These are phyloP conservation scores for Naganishia friedmannii DNA, from an alignment of 768 basidiomycete species.

Conservation along the genomic window DNA sequence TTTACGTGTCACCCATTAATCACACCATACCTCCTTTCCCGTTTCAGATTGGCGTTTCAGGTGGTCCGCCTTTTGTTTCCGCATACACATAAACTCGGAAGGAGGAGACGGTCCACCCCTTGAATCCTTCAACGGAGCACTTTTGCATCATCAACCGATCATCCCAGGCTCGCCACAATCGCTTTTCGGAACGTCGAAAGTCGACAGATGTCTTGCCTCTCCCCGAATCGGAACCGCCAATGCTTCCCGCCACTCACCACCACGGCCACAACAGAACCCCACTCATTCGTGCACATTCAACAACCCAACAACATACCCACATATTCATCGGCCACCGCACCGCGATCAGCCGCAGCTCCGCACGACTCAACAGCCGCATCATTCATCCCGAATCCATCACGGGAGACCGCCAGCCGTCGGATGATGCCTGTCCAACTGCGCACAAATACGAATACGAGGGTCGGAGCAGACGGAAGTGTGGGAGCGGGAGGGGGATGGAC, in stretches of 20 bases:
- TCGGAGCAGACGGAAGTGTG: not conserved
- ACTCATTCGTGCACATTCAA: not conserved
- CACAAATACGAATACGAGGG: too few relatives aligned
- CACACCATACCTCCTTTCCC: not conserved
- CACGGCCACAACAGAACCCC: not conserved
- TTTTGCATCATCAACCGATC: not conserved
- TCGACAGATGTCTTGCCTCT: not conserved
- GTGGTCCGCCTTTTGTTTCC: not conserved
- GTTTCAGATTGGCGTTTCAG: slow-evolving; percentile 6
- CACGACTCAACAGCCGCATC: not conserved
- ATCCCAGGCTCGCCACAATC: too few relatives aligned
- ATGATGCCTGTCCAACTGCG: not conserved
- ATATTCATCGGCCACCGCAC: not conserved
- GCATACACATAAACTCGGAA: not conserved
- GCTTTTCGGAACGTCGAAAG: not conserved
- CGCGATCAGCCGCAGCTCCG: not conserved
- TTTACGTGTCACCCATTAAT: not conserved
- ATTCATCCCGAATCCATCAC: not conserved
- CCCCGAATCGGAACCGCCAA: not conserved
- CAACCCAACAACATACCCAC: not conserved
- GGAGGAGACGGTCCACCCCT: not conserved
- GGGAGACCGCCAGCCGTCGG: not conserved
- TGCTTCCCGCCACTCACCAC: too few relatives aligned
- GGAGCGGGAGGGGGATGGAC: not conserved
- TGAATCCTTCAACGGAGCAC: not conserved